Evolutionary conservation across 1,284 basidiomycete species (phyloP).

Genomic region (Moniliophthora roreri): DNA sequence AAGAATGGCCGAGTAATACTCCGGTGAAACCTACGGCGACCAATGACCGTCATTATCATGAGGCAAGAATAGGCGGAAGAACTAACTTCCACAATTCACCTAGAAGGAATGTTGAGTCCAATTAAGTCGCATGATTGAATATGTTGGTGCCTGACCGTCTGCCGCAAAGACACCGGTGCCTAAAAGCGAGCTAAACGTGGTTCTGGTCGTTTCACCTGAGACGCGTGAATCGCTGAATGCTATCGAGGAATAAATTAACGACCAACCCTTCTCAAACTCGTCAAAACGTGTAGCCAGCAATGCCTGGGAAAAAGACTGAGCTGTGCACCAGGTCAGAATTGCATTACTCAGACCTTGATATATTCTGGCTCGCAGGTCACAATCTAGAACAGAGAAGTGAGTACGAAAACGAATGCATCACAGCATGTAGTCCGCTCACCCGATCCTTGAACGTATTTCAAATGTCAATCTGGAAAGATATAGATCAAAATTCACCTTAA

Average conservation of each 20-base stretch:
- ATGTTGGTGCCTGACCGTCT: constrained; percentile 7
- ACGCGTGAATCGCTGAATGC: too few species aligned
- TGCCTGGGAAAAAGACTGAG: constrained; percentile 3
- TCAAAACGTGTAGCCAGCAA: constrained; percentile 28
- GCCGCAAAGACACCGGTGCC: constrained; percentile 15
- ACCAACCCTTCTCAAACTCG: constrained; percentile 15
- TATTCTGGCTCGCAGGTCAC: constrained; percentile 42
- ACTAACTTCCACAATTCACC: constrained; percentile 15
- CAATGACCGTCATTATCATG: background rate
- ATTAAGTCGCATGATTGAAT: background rate
- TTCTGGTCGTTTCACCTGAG: constrained; percentile 5
- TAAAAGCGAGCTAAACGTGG: constrained; percentile 3
- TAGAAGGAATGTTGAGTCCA: background rate
- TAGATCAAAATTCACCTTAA: too few species aligned
- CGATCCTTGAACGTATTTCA: constrained; percentile 32
- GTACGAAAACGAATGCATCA: too few species aligned
- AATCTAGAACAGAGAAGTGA: constrained; percentile 24
- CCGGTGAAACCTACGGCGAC: constrained; percentile 13
- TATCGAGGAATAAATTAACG: too few species aligned
- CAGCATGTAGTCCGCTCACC: too few species aligned
- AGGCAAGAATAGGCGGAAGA: background rate
- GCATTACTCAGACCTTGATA: constrained; percentile 30
- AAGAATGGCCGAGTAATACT: constrained; percentile 24
- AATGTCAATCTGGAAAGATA: too few species aligned
- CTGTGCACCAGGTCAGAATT: background rate